phyloP scores from a whole-genome alignment of 257 asterid genomes.

The Ajuga chamaepitys region DNA sequence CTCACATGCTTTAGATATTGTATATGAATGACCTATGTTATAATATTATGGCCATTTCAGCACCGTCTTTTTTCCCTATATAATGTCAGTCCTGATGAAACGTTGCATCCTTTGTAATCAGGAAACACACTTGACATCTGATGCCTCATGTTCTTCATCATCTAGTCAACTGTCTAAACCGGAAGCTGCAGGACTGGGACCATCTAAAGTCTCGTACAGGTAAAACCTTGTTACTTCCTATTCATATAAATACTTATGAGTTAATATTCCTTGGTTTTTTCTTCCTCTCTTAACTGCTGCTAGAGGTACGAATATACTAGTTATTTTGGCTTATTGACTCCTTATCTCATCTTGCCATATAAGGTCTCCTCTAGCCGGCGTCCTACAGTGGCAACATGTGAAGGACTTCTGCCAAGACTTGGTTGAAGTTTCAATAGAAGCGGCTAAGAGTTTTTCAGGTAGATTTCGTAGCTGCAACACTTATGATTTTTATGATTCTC shows the following conservation, averaged over 20 bases:
- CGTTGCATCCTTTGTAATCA: conserved; percentile 22
- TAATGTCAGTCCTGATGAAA: not conserved
- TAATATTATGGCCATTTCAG: conserved; percentile 1
- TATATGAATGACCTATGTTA: not conserved
- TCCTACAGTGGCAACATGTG: conserved; percentile 44
- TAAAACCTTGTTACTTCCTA: conserved; percentile 5
- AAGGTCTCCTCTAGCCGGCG: conserved; percentile 49
- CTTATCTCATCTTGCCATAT: not conserved
- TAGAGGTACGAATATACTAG: not conserved
- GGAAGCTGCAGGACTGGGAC: conserved; percentile 18
- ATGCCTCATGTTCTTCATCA: conserved; percentile 23
- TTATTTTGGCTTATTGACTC: not conserved
- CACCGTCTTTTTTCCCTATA: not conserved
- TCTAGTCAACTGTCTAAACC: conserved; percentile 22
- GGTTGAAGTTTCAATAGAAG: conserved; percentile 49
- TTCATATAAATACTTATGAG: conserved; percentile 3
- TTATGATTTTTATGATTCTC: not conserved
- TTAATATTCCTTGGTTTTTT: not conserved
- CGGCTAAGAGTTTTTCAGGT: conserved; percentile 47
- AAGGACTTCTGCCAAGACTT: conserved; percentile 45
- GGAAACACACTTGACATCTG: conserved; percentile 29
- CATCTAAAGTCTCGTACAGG: conserved; percentile 43
- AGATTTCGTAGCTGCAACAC: not conserved
- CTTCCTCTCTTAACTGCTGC: not conserved
- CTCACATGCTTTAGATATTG: not conserved